Conservation (phyloP, 2,329 filamentous ascomycete genomes). For the Bisporella sp. region DNA sequence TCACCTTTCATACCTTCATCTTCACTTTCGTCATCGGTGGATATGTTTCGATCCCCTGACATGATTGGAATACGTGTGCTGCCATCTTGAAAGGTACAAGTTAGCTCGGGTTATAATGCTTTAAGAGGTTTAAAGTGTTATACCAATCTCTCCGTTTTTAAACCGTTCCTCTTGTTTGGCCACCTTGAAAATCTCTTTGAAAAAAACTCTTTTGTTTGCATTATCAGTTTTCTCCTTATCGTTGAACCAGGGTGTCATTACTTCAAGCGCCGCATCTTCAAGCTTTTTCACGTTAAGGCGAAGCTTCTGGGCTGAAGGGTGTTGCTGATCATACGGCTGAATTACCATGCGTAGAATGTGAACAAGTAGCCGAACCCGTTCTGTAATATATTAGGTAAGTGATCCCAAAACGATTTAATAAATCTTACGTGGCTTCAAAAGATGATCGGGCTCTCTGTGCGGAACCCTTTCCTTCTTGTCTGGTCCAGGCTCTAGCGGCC, state of each 20-base stretch:
- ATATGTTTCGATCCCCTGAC: conserved; percentile 12
- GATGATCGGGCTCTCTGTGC: conserved; percentile 69
- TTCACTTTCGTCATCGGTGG: conserved; percentile 12
- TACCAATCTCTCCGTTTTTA: conserved; percentile 51
- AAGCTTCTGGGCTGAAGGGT: conserved; percentile 43
- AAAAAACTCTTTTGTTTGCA: conserved; percentile 43
- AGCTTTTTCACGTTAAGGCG: conserved; percentile 42
- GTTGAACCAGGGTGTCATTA: conserved; percentile 49
- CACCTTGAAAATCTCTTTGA: conserved; percentile 57
- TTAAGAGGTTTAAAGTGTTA: conserved; percentile 9
- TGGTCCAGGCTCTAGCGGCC: conserved; percentile 37
- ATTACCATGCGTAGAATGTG: conserved; percentile 53
- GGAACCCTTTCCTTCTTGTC: conserved; percentile 45
- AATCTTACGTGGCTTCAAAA: conserved; percentile 54
- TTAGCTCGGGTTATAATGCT: background rate
- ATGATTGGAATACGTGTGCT: conserved; percentile 14
- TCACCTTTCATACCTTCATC: conserved; percentile 16
- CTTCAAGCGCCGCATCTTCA: conserved; percentile 51
- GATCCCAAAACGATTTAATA: background rate
- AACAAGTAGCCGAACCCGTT: conserved; percentile 50
- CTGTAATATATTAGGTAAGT: conserved; percentile 29
- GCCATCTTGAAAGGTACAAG: conserved; percentile 9
- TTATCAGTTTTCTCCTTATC: conserved; percentile 49
- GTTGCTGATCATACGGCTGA: conserved; percentile 28
- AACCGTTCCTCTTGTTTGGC: conserved; percentile 50